A percentile compares a stretch with the other conserved stretches of the same genome.
phyloP scores from a whole-genome alignment of 2,329 filamentous ascomycete genomes.

The Aureobasidium mangrovei region DNA sequence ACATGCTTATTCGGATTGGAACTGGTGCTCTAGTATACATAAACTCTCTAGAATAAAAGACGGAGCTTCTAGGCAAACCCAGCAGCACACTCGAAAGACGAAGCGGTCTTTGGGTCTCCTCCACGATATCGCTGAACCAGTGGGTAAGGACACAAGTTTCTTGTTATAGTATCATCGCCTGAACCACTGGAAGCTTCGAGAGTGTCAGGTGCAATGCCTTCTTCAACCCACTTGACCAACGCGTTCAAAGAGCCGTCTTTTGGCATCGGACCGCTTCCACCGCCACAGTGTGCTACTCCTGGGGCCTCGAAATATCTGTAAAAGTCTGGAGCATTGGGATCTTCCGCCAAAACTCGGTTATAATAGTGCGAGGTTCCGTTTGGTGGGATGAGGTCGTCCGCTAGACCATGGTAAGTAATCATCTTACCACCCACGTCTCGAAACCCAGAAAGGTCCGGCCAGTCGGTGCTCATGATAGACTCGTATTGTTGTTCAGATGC shows the following conservation, averaged over 20 bases:
- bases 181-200: slow-evolving; percentile 15
- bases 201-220: slow-evolving; percentile 22
- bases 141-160: slow-evolving; percentile 19
- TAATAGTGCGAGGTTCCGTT: slow-evolving; percentile 33
- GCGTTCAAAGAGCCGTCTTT: slow-evolving; percentile 15
- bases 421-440: slow-evolving; percentile 32
- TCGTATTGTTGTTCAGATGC: slow-evolving; percentile 24
- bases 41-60: not conserved
- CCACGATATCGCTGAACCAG: slow-evolving; percentile 17
- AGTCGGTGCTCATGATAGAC: slow-evolving; percentile 29
- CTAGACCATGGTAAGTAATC: slow-evolving; percentile 36
- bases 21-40: no score
- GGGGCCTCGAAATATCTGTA: slow-evolving; percentile 34
- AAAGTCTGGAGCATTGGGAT: slow-evolving; percentile 25
- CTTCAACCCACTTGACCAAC: slow-evolving; percentile 25
- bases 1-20: no score
- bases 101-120: slow-evolving; percentile 15
- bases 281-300: slow-evolving; percentile 30
- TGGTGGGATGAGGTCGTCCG: slow-evolving; percentile 31
- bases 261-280: slow-evolving; percentile 24
- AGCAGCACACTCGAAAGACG: slow-evolving; percentile 18
- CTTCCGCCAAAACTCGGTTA: slow-evolving; percentile 23
- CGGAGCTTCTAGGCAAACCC: not conserved
- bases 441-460: slow-evolving; percentile 33
- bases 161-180: not conserved